These are phyloP conservation scores for Phallus indusiatus DNA, from an alignment of 768 basidiomycete species.

Conservation along the genomic window DNA sequence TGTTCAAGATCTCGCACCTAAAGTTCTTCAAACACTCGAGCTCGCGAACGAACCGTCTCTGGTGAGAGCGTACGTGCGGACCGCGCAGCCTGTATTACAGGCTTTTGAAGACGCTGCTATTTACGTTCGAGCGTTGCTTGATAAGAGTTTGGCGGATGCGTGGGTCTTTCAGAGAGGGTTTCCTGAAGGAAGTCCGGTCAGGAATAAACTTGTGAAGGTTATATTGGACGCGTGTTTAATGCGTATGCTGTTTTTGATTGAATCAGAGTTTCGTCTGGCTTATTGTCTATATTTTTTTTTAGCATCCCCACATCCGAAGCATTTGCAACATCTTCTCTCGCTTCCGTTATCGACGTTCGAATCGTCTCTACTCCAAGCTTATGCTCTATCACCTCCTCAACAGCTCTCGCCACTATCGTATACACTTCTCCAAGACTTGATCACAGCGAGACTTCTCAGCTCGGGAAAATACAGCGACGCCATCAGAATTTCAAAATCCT, in stretches of 20 bases:
- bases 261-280: background rate
- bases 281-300: background rate
- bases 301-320: conserved; percentile 37
- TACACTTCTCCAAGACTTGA: conserved; percentile 63
- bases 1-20: conserved; percentile 68
- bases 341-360: conserved; percentile 62
- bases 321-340: conserved; percentile 52
- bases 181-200: conserved; percentile 44
- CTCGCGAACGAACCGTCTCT: conserved; percentile 36
- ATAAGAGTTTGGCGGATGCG: conserved; percentile 55
- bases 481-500: conserved; percentile 24
- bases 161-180: conserved; percentile 73
- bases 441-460: conserved; percentile 69
- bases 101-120: conserved; percentile 62
- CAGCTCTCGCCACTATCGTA: conserved; percentile 38
- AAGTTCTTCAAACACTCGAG: conserved; percentile 62
- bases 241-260: conserved; percentile 30
- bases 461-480: conserved; percentile 62
- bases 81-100: conserved; percentile 60
- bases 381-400: conserved; percentile 48
- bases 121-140: conserved; percentile 61
- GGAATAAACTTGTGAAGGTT: conserved; percentile 45
- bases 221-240: conserved; percentile 59
- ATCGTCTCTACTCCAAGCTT: conserved; percentile 43
- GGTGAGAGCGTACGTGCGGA: conserved; percentile 65